Evolutionary conservation across 306 rosid genomes (phyloP), one percentile per base, ranked within the genome.

Genomic region (Biancaea sappan): DNA sequence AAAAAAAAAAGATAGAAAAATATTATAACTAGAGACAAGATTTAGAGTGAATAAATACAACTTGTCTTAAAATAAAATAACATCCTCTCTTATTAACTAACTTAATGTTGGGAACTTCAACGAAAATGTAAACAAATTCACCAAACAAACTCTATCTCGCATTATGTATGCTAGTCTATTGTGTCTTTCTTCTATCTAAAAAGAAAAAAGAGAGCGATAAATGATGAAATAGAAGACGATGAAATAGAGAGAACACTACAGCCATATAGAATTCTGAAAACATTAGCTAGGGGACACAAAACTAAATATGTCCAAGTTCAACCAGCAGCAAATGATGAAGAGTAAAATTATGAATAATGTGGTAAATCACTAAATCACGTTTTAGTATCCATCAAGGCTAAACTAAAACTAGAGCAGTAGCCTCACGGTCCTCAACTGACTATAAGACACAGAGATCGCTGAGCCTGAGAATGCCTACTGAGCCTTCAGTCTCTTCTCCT

Each of bases 401-500:
- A 50, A 76, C 86, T 75, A 74, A 46, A 50, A 76, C 86, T 75
- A 74, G 35, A 60, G 31, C 40, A 52, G 7, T 13, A 12, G 31
- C 34, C 29, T 77, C 77, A 34, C 53, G 46, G 61, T 11, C 24
- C 44, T 66, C 22, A 63, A 63, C 71, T 58, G 47, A 62, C 40
- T 65, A 76, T 48, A 46, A 40, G 11, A 69, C 19, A 12, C 66
- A 19, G 72, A 57, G 66, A 75, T 46, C 3, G 37, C 44, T 32
- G 66, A 31, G 63, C 32, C 77, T 57, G 14, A n/a, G n/a, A n/a
- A n/a, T n/a, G n/a, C n/a, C 79, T 88, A 95, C 87, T 92, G 22
- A 2, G 87, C 84, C 88, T 95, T 90, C 84, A 32, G 48, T 80
- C 91, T 85, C 93, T 90, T 95, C 86, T 95, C 99, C 82, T 86